Percentiles rank a stretch among this genome's conserved stretches.
Evolutionary conservation across 2,329 filamentous ascomycete genomes (phyloP).

Genomic region (Claviceps pazoutovae): DNA sequence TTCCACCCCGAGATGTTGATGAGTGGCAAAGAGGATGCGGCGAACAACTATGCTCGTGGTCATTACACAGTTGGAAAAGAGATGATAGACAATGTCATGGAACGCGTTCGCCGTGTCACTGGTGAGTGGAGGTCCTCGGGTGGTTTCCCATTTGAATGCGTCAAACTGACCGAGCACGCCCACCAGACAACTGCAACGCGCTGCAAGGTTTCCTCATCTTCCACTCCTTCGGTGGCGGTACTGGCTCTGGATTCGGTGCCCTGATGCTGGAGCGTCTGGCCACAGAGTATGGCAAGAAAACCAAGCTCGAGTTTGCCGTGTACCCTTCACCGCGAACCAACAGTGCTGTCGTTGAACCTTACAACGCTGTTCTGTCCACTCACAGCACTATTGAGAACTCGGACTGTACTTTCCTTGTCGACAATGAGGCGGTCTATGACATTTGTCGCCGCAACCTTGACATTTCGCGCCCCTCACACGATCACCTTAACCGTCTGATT

Average conservation of each 20-base stretch:
- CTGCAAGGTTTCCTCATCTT: conserved; percentile 63
- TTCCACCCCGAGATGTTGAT: conserved; percentile 62
- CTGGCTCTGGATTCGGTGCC: conserved; percentile 58
- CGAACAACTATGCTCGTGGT: conserved; percentile 65
- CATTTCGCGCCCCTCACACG: conserved; percentile 53
- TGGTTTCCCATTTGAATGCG: background rate
- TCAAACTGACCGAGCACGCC: conserved; percentile 9
- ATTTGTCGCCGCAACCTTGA: conserved; percentile 61
- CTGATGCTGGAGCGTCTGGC: conserved; percentile 59
- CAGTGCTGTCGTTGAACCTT: conserved; percentile 58
- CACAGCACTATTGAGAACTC: conserved; percentile 66
- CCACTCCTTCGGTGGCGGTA: conserved; percentile 62
- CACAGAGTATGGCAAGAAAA: conserved; percentile 65
- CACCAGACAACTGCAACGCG: conserved; percentile 54
- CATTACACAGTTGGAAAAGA: conserved; percentile 69
- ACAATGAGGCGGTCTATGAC: conserved; percentile 64
- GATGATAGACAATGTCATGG: conserved; percentile 57
- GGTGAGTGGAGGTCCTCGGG: conserved; percentile 30
- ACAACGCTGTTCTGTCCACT: conserved; percentile 60
- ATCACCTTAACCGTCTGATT: conserved; percentile 60
- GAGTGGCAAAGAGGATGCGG: conserved; percentile 63
- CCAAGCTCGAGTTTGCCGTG: conserved; percentile 61
- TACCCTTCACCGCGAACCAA: conserved; percentile 58
- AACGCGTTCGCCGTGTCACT: conserved; percentile 54
- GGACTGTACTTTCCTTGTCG: conserved; percentile 66